Percentiles rank a stretch among this genome's conserved stretches.
These are phyloP conservation scores for Ormosia emarginata DNA, from an alignment of 306 rosid species.

Conservation along the genomic window DNA sequence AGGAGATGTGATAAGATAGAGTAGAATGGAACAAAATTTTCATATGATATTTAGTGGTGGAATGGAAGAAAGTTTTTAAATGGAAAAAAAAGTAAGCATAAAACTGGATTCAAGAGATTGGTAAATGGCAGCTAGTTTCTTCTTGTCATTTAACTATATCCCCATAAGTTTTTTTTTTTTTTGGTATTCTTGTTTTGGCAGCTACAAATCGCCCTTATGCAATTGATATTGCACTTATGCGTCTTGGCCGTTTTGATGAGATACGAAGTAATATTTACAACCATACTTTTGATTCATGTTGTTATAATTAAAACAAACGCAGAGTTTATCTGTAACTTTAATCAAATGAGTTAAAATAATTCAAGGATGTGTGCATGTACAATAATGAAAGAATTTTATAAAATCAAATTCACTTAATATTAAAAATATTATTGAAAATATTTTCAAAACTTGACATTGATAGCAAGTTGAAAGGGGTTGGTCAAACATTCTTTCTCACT, in stretches of 20 bases:
- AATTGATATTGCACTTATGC: slow-evolving; percentile 88
- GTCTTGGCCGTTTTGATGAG: slow-evolving; percentile 92
- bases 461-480: not conserved
- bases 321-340: not conserved
- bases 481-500: slow-evolving; percentile 7
- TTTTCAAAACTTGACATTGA: not conserved
- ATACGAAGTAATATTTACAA: slow-evolving; percentile 33
- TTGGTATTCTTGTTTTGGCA: slow-evolving; percentile 85
- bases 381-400: not conserved
- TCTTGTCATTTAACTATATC: not conserved
- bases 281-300: not conserved
- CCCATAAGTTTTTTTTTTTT: slow-evolving; percentile 1
- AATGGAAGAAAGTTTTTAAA: no score
- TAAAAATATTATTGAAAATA: not conserved
- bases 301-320: not conserved
- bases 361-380: not conserved
- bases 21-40: no score
- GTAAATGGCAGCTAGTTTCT: slow-evolving; percentile 2
- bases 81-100: not conserved
- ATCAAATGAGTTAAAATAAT: not conserved
- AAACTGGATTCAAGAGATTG: slow-evolving; percentile 12
- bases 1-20: no score
- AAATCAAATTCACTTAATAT: not conserved
- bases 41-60: no score
- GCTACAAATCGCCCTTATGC: slow-evolving; percentile 96